Evolutionary conservation across 345 rosid species (phyloP), one percentile per base, ranked within the genome.

Genomic region (Lepidium aucheri): DNA sequence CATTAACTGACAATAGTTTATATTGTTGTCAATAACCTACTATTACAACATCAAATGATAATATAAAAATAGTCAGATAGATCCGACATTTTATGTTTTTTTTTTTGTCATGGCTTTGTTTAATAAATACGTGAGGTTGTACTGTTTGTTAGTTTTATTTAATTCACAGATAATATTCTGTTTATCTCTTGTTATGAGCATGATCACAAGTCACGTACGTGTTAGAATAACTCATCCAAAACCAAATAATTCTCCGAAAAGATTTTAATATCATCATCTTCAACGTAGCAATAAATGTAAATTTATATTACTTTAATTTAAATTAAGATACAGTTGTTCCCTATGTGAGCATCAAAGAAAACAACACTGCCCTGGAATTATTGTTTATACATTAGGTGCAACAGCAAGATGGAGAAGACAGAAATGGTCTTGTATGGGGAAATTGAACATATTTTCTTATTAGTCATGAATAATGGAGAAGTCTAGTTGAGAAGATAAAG

Each of bases 301-400:
- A 1, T 24, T 24, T 24, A 1, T 24, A 24, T 24, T 24, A 1
- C 2, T 24, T 24, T 24, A 1, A 24, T 24, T 24, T 3, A 24
- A 24, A 24, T 24, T 2, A 1, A 52, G 60, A 50, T 38, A 43
- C 24, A 33, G 44, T 3, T 66, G 62, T 66, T 43, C 52, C 66
- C 70, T 42, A 34, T 6, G 44, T 54, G 50, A 43, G 70, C 36
- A 43, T 54, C 41, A 43, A 60, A 60, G 55, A 57, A 34, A 36
- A 65, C 61, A 65, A 32, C 53, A 67, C 36, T 34, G 53, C 36
- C 63, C 24, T 66, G 16, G 61, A 53, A 44, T 24, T 56, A 67
- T 20, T 67, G 54, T 24, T n/a, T n/a, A n/a, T n/a, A n/a, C n/a
- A n/a, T n/a, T n/a, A n/a, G n/a, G n/a, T n/a, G n/a, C n/a, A n/a